Base-by-base conservation (phyloP, 1,139 yeast species). In the Pichia sp. region DNA sequence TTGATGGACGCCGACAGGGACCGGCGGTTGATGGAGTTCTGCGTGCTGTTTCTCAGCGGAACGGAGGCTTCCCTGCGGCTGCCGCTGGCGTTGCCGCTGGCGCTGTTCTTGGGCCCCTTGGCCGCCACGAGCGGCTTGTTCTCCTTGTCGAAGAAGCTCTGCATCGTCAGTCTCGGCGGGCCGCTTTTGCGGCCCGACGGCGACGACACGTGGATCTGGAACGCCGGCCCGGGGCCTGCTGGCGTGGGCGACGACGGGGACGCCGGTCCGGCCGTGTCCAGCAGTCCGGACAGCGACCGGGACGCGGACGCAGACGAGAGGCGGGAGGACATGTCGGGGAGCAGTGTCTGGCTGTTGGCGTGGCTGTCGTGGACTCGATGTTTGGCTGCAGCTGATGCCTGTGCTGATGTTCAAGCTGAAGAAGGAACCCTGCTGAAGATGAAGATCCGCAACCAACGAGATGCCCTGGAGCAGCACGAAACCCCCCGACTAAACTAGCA, bases 261-360 rank as follows among this genome's bases (percentile, higher is more conserved):
- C 19, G 49, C 16, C 16, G 45, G 29, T 8, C 43, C 8, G 10
- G 48, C 3, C 6, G 46, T 41, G 8, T 52, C 54, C 30, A 80
- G 11, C n/a, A 51, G 13, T 6, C 47, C 50, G 7, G 52, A 45
- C n/a, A 54, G 29, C 1, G 57, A 49, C n/a, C 47, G 51, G n/a
- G 57, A 46, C 1, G 54, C 57, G 1, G 56, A 54, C 11, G 52
- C 34, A 5, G 54, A 31, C 11, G 56, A 50, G 13, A 54, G 51
- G 38, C 56, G 47, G 8, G 43, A 44, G n/a, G 52, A 32, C 52
- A 49, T 23, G 26, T 23, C 26, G 26, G 26, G 26, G 26, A 23
- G 26, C 26, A 23, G 26, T 23, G 26, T 23, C 26, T 23, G 26
- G 26, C 26, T 23, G 26, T 23, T 23, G 26, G 26, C 26, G 26